phyloP scores from a whole-genome alignment of 495 filamentous ascomycete species.

The Saxispiralis lemnorum region DNA sequence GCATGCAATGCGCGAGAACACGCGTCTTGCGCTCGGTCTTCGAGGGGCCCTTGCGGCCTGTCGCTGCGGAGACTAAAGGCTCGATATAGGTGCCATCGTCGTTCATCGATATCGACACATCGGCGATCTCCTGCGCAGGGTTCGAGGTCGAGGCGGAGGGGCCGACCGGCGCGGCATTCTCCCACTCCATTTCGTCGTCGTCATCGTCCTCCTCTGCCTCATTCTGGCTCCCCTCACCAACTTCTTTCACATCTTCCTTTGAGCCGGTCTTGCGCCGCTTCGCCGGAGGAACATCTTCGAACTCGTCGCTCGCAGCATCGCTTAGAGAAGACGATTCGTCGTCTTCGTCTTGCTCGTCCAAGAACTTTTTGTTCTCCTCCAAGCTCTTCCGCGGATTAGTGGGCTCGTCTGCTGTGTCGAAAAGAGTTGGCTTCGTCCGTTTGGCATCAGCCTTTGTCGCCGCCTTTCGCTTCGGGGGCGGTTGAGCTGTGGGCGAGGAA shows the following conservation, averaged over 20 bases:
- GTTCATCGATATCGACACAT: slow-evolving; percentile 11
- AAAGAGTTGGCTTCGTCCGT: slow-evolving; percentile 24
- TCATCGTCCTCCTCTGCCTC: slow-evolving; percentile 22
- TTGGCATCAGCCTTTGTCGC: slow-evolving; percentile 5
- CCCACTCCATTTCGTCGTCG: slow-evolving; percentile 69
- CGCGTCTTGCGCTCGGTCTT: slow-evolving; percentile 69
- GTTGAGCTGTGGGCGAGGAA: slow-evolving; percentile 10
- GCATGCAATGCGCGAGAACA: slow-evolving; percentile 62
- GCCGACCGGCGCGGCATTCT: slow-evolving; percentile 52
- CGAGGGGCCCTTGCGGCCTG: slow-evolving; percentile 59
- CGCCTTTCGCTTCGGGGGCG: slow-evolving; percentile 9
- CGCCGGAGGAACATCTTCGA: slow-evolving; percentile 38
- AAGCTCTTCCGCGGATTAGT: slow-evolving; percentile 30
- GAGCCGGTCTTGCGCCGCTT: slow-evolving; percentile 12
- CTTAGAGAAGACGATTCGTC: slow-evolving; percentile 40
- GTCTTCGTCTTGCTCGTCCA: slow-evolving; percentile 34
- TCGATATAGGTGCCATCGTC: slow-evolving; percentile 11
- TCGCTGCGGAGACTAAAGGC: slow-evolving; percentile 9
- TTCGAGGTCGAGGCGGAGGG: slow-evolving; percentile 14
- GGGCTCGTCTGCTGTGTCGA: slow-evolving; percentile 48
- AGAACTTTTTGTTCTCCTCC: slow-evolving; percentile 31
- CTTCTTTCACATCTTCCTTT: slow-evolving; percentile 14
- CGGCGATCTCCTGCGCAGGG: slow-evolving; percentile 4
- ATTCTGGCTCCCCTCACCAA: too few species aligned
- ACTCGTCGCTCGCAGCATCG: slow-evolving; percentile 39